Percentiles rank a stretch among this genome's conserved stretches.
Conservation (phyloP, 2,329 filamentous ascomycete species). For the Keithomyces neogunnii region DNA sequence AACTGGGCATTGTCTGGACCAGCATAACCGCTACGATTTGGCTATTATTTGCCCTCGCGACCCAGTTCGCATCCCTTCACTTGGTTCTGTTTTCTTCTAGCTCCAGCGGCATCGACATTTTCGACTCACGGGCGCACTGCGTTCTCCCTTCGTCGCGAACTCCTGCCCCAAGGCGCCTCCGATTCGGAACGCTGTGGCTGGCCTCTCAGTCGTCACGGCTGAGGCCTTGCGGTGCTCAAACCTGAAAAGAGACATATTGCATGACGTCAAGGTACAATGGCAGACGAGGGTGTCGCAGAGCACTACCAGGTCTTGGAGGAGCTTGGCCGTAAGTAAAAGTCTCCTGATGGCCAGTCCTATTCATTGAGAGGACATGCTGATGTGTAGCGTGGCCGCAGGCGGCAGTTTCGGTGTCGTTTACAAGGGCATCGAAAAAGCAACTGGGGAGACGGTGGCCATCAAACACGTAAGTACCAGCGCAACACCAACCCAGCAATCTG, state of each 20-base stretch:
- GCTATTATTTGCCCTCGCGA: conserved; percentile 4
- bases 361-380: neutral
- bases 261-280: conserved; percentile 34
- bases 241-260: conserved; percentile 8
- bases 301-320: conserved; percentile 95
- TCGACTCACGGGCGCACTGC: neutral
- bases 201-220: neutral
- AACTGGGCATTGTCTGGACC: conserved; percentile 2
- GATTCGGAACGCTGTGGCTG: neutral
- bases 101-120: neutral
- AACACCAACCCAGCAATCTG: neutral
- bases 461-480: conserved; percentile 66
- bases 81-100: neutral
- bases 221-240: neutral
- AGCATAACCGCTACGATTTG: neutral
- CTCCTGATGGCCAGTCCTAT: neutral
- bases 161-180: neutral
- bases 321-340: conserved; percentile 69
- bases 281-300: conserved; percentile 62
- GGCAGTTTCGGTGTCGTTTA: conserved; percentile 96
- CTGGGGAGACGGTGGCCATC: conserved; percentile 89
- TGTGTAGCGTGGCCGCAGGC: conserved; percentile 40
- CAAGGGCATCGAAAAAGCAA: conserved; percentile 86
- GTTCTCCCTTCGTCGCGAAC: neutral
- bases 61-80: conserved; percentile 1